Evolutionary conservation across 106 monocot genomes (phyloP).

Genomic region (Dendrobium catenatum): DNA sequence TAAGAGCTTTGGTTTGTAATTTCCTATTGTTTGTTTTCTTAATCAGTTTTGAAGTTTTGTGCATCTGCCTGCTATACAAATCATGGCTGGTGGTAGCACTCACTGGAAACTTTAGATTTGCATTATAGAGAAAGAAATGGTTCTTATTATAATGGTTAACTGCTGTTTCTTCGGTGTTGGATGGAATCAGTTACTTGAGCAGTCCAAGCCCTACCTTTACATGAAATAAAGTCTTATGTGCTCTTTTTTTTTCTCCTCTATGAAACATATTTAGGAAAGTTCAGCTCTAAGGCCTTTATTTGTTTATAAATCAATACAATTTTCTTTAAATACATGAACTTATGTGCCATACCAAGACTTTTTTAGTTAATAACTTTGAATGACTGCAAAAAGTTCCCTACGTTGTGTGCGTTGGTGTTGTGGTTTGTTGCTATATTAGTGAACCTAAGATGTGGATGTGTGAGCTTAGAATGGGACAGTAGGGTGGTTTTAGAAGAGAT

Average conservation of each 20-base stretch:
- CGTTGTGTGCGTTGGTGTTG: background rate
- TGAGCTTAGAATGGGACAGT: background rate
- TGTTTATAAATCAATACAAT: background rate
- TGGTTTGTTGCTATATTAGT: background rate
- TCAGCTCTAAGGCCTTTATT: background rate
- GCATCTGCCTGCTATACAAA: background rate
- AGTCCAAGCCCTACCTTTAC: background rate
- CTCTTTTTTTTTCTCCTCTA: background rate
- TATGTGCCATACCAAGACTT: no score
- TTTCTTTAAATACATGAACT: background rate
- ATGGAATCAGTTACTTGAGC: background rate
- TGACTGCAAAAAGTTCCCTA: background rate
- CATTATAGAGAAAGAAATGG: background rate
- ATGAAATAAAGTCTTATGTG: background rate
- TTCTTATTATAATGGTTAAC: background rate
- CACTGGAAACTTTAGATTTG: background rate
- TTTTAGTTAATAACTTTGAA: no score
- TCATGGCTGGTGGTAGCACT: background rate
- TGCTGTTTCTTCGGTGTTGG: background rate
- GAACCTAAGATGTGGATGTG: background rate
- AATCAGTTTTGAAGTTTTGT: background rate
- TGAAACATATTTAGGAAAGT: background rate
- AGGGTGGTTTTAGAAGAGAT: background rate
- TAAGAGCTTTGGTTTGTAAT: background rate
- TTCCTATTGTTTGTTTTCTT: background rate